Evolutionary conservation across 164 flowering plant genomes (phyloP), one percentile per base, ranked within the genome.

Genomic region (Chimonanthus praecox): DNA sequence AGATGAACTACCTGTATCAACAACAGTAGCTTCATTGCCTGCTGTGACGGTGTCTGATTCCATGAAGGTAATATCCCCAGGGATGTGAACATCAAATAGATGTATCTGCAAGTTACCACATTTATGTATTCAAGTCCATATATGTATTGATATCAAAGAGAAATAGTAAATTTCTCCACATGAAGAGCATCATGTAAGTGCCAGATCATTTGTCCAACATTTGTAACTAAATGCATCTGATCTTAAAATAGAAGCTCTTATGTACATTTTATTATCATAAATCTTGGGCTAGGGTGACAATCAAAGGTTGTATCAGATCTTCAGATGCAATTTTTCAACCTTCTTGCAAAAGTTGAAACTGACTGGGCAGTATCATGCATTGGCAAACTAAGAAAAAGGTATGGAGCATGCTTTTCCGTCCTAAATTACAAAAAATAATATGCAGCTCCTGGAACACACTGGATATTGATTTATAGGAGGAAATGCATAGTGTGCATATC

Each of bases 41-140:
- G 84, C 84, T 46, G 83, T 18, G 45, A 84, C 48, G 43, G 78
- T 76, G 5, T 83, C 79, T 43, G 88, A 86, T 77, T 86, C 87
- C 78, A 68, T 81, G 68, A 84, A 84, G n/a, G 78, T 64, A 50
- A 81, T 77, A 20, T 84, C 78, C n/a, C 88, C 84, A 0, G 85
- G 83, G 21, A 84, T 72, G 68, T 83, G 68, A 61, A 82, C 66
- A 51, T 83, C 88, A 77, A 86, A 86, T 65, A 86, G 67, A 77
- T 86, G 88, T 6, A 86, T 47, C 88, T 83, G 83, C 66, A 75
- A 15, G 64, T 21, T 54, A 66, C 11, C 68, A 66, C 7, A 6
- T 20, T 5, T 18, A 43, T 7, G 33, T 8, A 51, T 18, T 47
- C 48, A 71, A 60, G 58, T 54, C 15, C 58, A 54, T 54, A 54